Evolutionary conservation across 2,329 filamentous ascomycete species (phyloP), one percentile per base, ranked within the genome.

Genomic region (Thelonectria olida): DNA sequence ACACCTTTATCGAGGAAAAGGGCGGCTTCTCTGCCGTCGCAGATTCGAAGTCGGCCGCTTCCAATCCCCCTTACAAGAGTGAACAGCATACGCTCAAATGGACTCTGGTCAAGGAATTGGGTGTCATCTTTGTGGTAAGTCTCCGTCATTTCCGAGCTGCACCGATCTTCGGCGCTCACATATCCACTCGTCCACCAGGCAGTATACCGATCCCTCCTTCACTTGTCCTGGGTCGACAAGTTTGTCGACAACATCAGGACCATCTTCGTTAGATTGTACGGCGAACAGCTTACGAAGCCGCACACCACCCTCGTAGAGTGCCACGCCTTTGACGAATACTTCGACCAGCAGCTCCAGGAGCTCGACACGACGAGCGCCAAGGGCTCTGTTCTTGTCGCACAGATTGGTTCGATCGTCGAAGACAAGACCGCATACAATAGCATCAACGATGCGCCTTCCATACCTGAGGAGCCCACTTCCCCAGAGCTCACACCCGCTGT

Each of bases 1-100:
- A 98, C 79, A 92, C 97, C 74, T 97, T 99, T 76, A 97, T 99
- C 74, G 96, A 99, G 80, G 95, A 97, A 82, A 94, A 92, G 77
- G 86, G 87, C 62, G 85, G 88, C 59, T 84, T 84, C 51, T 83
- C 85, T 54, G 82, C 86, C 56, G 83, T 88, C 53, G 87, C 88
- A 67, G 85, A 88, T 62, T 79, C 83, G 48, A 81, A 79, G 50
- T 87, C 88, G 7, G 84, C 88, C 13, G 81, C 86, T 15, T 82
- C 80, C 51, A 92, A 92, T 69, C 87, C 92, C 15, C 85, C 90
- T 0, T 99, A 96, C 81, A 92, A 88, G 78, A 91, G 92, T 73
- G 96, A 98, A 70, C 93, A 96, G 68, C 96, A 98, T 75, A 98
- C 93, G 0, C 78, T 99, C 68, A 96, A 96, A 80, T 99, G 95